phyloP scores from a whole-genome alignment of 306 rosid genomes.

The Vachellia pachyceras region DNA sequence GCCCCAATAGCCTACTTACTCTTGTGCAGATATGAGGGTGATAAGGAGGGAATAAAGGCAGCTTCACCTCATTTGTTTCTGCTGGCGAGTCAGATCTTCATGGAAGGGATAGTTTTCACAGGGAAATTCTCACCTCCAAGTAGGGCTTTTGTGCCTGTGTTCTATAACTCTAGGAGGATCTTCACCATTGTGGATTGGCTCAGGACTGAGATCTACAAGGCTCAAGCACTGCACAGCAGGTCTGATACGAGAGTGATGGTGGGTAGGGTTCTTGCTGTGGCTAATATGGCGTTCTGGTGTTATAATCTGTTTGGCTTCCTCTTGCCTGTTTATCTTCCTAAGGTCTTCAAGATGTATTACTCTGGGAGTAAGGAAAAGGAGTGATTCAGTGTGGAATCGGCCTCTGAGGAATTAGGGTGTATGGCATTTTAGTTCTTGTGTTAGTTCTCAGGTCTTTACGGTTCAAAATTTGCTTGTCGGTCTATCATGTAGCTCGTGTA shows the following conservation, averaged over 20 bases:
- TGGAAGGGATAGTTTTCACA: constrained; percentile 77
- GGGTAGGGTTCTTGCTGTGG: constrained; percentile 82
- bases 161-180: constrained; percentile 76
- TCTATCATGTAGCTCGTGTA: neutral
- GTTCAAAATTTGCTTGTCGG: neutral
- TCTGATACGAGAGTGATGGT: constrained; percentile 53
- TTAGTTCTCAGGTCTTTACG: neutral
- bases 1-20: constrained; percentile 76
- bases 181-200: constrained; percentile 80
- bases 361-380: constrained; percentile 48
- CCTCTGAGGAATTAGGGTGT: neutral
- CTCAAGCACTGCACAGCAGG: constrained; percentile 48
- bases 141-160: constrained; percentile 83
- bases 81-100: constrained; percentile 80
- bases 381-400: neutral
- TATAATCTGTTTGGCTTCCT: constrained; percentile 91
- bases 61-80: constrained; percentile 91
- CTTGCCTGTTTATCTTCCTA: constrained; percentile 90
- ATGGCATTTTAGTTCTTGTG: neutral
- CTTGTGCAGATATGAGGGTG: constrained; percentile 73
- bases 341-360: constrained; percentile 73
- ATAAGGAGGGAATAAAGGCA: constrained; percentile 78
- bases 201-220: constrained; percentile 66
- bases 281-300: constrained; percentile 87
- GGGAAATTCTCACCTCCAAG: constrained; percentile 66